These are phyloP conservation scores for Backusella morwellensis DNA, from an alignment of 192 early-diverging fungal species.

Conservation along the genomic window DNA sequence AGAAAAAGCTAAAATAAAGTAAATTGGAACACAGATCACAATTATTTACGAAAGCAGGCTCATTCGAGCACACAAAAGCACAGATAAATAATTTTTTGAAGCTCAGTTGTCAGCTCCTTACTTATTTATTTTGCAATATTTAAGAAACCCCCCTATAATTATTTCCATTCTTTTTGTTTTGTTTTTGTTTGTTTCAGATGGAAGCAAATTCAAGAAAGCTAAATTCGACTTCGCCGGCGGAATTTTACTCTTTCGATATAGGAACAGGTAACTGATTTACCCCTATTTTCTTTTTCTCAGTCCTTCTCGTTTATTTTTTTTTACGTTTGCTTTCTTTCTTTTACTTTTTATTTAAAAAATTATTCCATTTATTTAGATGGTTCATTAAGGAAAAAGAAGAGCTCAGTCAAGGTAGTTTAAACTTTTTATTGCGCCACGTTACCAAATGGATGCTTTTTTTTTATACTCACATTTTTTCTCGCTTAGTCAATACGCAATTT, in stretches of 20 bases:
- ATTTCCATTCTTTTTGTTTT: neutral
- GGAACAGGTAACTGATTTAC: neutral
- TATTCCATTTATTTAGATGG: neutral
- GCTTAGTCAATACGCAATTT: neutral
- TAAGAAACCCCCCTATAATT: neutral
- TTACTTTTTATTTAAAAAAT: neutral
- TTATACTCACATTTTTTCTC: neutral
- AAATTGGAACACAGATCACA: neutral
- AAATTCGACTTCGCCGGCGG: neutral
- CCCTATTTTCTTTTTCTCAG: neutral
- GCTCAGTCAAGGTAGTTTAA: constrained; percentile 1
- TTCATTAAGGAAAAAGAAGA: neutral
- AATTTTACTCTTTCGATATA: neutral
- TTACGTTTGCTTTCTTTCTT: neutral
- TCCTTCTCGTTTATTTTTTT: neutral
- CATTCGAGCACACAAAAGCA: neutral
- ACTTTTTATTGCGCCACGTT: neutral
- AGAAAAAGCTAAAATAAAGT: neutral
- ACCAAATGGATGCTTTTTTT: neutral
- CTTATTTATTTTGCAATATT: neutral
- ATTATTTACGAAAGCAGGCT: neutral
- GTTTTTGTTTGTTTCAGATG: neutral
- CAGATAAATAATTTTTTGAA: neutral
- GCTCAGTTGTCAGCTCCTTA: constrained; percentile 5
- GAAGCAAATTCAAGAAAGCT: constrained; percentile 9